These are phyloP conservation scores for Parafenestella ontariensis DNA, from an alignment of 2,329 filamentous ascomycete species.

Conservation along the genomic window DNA sequence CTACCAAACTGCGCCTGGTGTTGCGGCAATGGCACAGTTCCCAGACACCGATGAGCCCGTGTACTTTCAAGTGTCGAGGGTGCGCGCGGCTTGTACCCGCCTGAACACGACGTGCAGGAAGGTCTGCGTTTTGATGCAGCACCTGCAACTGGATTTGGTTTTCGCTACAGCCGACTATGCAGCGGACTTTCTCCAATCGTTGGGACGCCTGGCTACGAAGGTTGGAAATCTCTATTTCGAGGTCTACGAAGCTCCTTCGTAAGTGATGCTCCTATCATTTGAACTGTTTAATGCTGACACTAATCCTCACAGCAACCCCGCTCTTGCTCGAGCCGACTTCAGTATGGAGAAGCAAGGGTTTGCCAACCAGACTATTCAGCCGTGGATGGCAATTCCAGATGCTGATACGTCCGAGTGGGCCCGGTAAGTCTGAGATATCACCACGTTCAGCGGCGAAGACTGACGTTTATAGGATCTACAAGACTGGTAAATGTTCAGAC, in stretches of 20 bases:
- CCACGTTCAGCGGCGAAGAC: neutral
- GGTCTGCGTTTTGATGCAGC: conserved; percentile 17
- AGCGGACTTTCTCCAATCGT: conserved; percentile 9
- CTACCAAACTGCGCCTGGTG: neutral
- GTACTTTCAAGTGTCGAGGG: conserved; percentile 18
- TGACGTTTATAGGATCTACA: conserved; percentile 18
- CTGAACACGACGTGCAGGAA: conserved; percentile 18
- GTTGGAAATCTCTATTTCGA: conserved; percentile 20
- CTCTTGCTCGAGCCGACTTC: conserved; percentile 14
- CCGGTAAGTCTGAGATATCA: conserved; percentile 5
- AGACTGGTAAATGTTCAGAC: conserved; percentile 27
- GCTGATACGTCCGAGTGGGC: conserved; percentile 15
- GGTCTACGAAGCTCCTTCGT: conserved; percentile 16
- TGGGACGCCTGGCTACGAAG: conserved; percentile 11
- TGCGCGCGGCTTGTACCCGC: conserved; percentile 18
- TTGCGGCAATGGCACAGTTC: conserved; percentile 6
- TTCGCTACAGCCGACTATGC: conserved; percentile 15
- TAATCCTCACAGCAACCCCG: neutral
- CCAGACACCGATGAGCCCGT: conserved; percentile 18
- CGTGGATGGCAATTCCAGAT: conserved; percentile 5
- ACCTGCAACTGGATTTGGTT: conserved; percentile 23
- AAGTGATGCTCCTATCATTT: neutral
- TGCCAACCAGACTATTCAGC: neutral
- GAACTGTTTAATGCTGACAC: neutral
- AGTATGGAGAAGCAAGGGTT: conserved; percentile 19